phyloP scores from a whole-genome alignment of 2,329 filamentous ascomycete genomes.

The Diaporthe batatas region DNA sequence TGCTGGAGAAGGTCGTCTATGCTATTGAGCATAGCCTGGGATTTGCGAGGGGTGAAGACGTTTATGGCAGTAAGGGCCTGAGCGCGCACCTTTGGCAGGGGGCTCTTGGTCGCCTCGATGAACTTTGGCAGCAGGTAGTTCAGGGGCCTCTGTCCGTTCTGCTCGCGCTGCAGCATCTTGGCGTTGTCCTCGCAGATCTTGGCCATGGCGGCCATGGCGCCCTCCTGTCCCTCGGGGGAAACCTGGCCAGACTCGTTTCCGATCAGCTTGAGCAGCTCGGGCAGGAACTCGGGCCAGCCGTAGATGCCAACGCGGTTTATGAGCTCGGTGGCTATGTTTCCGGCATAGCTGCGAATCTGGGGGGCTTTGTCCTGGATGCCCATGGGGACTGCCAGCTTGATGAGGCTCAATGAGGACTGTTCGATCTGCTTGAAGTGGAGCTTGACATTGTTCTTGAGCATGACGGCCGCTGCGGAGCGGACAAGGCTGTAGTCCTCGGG shows the following conservation, averaged over 20 bases:
- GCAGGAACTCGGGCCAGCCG: constrained; percentile 91
- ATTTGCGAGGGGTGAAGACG: constrained; percentile 88
- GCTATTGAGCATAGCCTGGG: constrained; percentile 83
- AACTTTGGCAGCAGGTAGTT: constrained; percentile 92
- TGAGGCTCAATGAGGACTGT: constrained; percentile 78
- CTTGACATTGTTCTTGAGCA: constrained; percentile 95
- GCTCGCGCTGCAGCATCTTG: constrained; percentile 86
- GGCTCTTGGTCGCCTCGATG: constrained; percentile 85
- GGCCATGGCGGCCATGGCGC: constrained; percentile 90
- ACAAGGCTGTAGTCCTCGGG: constrained; percentile 78
- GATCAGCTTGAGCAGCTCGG: constrained; percentile 84
- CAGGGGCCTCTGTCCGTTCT: constrained; percentile 88
- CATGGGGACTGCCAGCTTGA: constrained; percentile 83
- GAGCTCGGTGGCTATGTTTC: constrained; percentile 94
- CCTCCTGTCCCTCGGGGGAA: constrained; percentile 83
- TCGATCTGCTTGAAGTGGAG: constrained; percentile 81
- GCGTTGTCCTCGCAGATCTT: constrained; percentile 99
- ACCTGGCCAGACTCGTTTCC: constrained; percentile 78
- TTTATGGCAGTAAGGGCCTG: constrained; percentile 89
- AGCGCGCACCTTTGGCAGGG: constrained; percentile 81
- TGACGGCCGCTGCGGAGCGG: constrained; percentile 88
- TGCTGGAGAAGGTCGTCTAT: constrained; percentile 86
- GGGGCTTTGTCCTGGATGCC: constrained; percentile 84
- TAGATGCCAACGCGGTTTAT: constrained; percentile 86
- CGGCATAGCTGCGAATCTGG: constrained; percentile 89